Evolutionary conservation across 1,284 basidiomycete genomes (phyloP).

Genomic region (Cronartium quercuum): DNA sequence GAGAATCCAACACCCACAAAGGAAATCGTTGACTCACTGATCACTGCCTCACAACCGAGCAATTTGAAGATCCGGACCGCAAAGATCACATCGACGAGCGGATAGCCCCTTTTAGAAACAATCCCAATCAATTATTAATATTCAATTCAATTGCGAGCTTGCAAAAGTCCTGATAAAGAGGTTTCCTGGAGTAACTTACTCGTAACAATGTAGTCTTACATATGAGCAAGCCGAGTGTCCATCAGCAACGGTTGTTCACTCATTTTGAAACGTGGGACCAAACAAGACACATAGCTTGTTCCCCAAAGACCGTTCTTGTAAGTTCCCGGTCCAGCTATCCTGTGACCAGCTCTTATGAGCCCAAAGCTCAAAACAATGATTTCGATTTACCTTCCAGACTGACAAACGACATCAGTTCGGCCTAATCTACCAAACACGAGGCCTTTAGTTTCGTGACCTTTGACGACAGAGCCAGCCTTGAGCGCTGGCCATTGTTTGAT

Average conservation of each 20-base stretch:
- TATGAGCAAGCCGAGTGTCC: not conserved
- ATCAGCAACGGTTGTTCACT: no score
- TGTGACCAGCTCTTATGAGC: not conserved
- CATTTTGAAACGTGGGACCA: no score
- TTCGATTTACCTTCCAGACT: constrained; percentile 17
- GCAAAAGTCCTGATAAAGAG: no score
- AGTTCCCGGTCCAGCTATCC: no score
- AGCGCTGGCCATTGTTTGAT: constrained; percentile 43
- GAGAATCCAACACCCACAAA: not conserved
- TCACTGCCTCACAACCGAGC: constrained; percentile 29
- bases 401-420: constrained; percentile 26
- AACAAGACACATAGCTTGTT: not conserved
- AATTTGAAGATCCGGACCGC: constrained; percentile 18
- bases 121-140: no score
- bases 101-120: constrained; percentile 13
- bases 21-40: not conserved
- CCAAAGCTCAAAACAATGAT: not conserved
- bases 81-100: constrained; percentile 27
- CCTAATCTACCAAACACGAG: constrained; percentile 72
- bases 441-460: constrained; percentile 63
- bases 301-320: no score
- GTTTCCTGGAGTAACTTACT: constrained; percentile 9
- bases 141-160: no score
- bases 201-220: constrained; percentile 23
- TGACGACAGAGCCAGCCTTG: constrained; percentile 53